A percentile compares a stretch with the other conserved stretches of the same genome.
Evolutionary conservation across 2,329 filamentous ascomycete genomes (phyloP).

Genomic region (Trichoderma brevicompactum): DNA sequence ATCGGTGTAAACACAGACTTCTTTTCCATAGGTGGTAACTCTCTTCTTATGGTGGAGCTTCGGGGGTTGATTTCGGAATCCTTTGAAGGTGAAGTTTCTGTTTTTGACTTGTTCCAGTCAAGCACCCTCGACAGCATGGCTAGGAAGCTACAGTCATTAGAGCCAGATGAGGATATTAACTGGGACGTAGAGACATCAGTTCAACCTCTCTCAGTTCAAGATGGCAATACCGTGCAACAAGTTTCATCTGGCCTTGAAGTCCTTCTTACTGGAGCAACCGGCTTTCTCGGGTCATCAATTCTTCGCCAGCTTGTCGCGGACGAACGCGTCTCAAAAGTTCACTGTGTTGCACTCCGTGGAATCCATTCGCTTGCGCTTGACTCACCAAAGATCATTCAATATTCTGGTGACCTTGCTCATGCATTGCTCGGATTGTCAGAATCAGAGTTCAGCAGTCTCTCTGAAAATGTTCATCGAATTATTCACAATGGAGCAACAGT

Average conservation of each 20-base stretch:
- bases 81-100: slow-evolving; percentile 40
- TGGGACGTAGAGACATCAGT: slow-evolving; percentile 5
- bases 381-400: neutral
- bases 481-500: slow-evolving; percentile 5
- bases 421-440: neutral
- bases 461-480: neutral
- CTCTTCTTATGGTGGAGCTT: slow-evolving; percentile 45
- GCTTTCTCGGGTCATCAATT: slow-evolving; percentile 48
- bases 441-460: neutral
- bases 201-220: neutral
- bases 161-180: slow-evolving; percentile 24
- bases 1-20: slow-evolving; percentile 37
- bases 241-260: slow-evolving; percentile 4
- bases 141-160: slow-evolving; percentile 34
- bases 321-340: slow-evolving; percentile 42
- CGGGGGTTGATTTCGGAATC: slow-evolving; percentile 34
- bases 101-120: slow-evolving; percentile 46
- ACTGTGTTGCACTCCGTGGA: slow-evolving; percentile 50
- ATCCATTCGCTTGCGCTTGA: neutral
- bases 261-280: slow-evolving; percentile 45
- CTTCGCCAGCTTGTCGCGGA: slow-evolving; percentile 43
- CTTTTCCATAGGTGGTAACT: slow-evolving; percentile 45
- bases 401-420: neutral
- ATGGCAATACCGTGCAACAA: neutral
- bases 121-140: slow-evolving; percentile 49